Conservation (phyloP, 192 early-diverging fungal genomes). For the Entomortierella parvispora region DNA sequence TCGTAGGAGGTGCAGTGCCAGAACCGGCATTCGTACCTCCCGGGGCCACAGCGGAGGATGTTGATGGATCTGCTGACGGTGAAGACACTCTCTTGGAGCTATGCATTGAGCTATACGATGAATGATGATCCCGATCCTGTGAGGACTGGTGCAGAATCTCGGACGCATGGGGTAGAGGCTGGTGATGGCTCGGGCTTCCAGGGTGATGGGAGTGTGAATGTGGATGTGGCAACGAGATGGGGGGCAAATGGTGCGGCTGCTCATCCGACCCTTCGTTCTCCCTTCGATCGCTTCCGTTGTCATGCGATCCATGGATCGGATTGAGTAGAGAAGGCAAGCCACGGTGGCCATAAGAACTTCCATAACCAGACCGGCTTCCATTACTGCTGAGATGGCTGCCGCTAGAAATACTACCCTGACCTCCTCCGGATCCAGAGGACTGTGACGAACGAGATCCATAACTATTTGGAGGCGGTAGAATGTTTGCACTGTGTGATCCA, state of each 20-base stretch:
- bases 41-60: neutral
- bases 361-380: slow-evolving; percentile 10
- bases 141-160: slow-evolving; percentile 35
- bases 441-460: no score
- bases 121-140: neutral
- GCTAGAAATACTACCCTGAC: neutral
- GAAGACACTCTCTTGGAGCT: no score
- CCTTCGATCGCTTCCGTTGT: neutral
- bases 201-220: slow-evolving; percentile 3
- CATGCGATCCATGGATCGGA: slow-evolving; percentile 4
- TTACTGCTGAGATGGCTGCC: neutral
- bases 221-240: slow-evolving; percentile 23
- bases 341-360: slow-evolving; percentile 12
- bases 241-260: slow-evolving; percentile 21
- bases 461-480: neutral
- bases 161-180: slow-evolving; percentile 24
- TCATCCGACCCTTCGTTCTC: neutral
- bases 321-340: slow-evolving; percentile 16
- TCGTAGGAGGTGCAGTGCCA: no score
- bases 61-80: no score
- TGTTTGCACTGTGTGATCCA: neutral
- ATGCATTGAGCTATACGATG: neutral
- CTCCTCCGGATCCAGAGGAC: no score
- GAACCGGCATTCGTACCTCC: neutral
- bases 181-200: slow-evolving; percentile 6